These are phyloP conservation scores for Elongisporangium undulatum DNA, from an alignment of 352 stramenopile genomes.

Conservation along the genomic window DNA sequence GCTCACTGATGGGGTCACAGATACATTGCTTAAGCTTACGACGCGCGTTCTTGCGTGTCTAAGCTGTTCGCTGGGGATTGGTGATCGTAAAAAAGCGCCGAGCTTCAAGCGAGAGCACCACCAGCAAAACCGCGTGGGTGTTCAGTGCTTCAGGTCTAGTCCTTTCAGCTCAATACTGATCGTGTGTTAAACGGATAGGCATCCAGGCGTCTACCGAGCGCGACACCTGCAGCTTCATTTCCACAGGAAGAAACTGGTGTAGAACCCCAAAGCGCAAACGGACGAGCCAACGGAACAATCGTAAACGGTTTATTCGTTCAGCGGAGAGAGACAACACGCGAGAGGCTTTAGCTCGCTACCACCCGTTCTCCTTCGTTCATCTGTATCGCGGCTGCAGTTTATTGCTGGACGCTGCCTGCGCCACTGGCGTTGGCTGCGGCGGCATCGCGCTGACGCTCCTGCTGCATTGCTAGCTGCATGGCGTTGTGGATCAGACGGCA, in stretches of 20 bases:
- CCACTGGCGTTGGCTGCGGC: neutral
- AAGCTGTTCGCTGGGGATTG: neutral
- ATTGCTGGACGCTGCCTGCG: too few relatives aligned
- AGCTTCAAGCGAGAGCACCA: constrained; percentile 70
- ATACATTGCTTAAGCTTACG: constrained; percentile 7
- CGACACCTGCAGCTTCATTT: constrained; percentile 80
- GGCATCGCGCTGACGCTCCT: constrained; percentile 44
- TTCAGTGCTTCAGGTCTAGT: constrained; percentile 63
- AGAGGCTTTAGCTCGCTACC: neutral
- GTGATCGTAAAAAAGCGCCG: constrained; percentile 63
- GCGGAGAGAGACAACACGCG: neutral
- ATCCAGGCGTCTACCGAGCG: constrained; percentile 73
- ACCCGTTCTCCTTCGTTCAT: neutral
- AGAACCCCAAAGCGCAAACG: too few relatives aligned
- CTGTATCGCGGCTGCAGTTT: too few relatives aligned
- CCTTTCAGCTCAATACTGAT: neutral
- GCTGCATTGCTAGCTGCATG: constrained; percentile 62
- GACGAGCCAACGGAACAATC: too few relatives aligned
- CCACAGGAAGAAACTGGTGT: constrained; percentile 84
- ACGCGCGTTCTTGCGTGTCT: too few relatives aligned
- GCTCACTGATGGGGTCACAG: neutral
- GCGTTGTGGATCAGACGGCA: constrained; percentile 78
- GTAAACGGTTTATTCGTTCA: neutral
- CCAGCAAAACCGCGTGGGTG: constrained; percentile 72
- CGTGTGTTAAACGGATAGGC: constrained; percentile 31